Evolutionary conservation across 2,329 filamentous ascomycete genomes (phyloP).

Genomic region (Colletotrichum graminicola): DNA sequence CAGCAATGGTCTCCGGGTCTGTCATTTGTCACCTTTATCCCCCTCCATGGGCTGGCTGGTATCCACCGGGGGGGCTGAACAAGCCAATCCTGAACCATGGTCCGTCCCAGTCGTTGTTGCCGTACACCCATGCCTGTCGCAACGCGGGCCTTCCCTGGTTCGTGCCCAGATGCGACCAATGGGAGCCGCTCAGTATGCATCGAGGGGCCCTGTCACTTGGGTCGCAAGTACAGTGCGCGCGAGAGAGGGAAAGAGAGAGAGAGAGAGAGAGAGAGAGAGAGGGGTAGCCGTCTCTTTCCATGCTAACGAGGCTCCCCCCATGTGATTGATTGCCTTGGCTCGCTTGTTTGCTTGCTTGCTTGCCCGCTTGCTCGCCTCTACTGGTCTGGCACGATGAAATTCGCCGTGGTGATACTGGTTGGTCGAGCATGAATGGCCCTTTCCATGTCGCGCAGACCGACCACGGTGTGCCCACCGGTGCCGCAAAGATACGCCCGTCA

Average conservation of each 20-base stretch:
- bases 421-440: too few relatives aligned
- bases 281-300: conserved; percentile 2
- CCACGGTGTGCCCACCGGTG: conserved; percentile 13
- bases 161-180: conserved; percentile 36
- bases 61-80: background rate
- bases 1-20: conserved; percentile 9
- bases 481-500: conserved; percentile 24
- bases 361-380: conserved; percentile 12
- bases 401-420: background rate
- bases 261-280: conserved; percentile 7
- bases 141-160: conserved; percentile 15
- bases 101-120: conserved; percentile 24
- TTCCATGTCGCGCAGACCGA: background rate
- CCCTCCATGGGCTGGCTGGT: background rate
- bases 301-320: conserved; percentile 8
- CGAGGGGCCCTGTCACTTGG: conserved; percentile 30
- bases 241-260: conserved; percentile 2
- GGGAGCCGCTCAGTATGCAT: background rate
- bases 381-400: background rate
- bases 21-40: conserved; percentile 25
- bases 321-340: background rate
- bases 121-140: conserved; percentile 18
- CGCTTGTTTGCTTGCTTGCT: conserved; percentile 22
- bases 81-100: conserved; percentile 24
- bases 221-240: conserved; percentile 33